Percentiles rank a stretch among this genome's conserved stretches.
Evolutionary conservation across 805 yeast species (phyloP).

Genomic region (Hanseniaspora jakobsenii): DNA sequence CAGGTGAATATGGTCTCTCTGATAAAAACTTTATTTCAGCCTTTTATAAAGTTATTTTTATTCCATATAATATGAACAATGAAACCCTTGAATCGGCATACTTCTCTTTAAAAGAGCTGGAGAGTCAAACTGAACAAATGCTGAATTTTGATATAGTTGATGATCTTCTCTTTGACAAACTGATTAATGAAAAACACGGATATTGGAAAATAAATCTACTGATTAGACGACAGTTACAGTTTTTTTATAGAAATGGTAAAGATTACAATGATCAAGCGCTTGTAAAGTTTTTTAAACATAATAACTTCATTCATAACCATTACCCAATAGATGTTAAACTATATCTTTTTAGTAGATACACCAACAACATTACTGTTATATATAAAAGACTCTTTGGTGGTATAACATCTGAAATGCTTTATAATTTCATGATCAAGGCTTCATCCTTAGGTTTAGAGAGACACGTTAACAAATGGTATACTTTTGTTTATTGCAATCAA

Average conservation of each 20-base stretch:
- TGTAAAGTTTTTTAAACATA: neutral
- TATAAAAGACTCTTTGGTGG: conserved; percentile 3
- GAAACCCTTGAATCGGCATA: no score
- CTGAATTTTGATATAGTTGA: no score
- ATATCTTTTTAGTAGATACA: conserved; percentile 5
- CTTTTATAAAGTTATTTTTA: no score
- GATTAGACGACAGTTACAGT: no score
- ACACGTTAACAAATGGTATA: conserved; percentile 8
- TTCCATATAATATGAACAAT: no score
- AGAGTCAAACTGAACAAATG: no score
- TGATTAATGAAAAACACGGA: no score
- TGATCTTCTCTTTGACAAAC: no score
- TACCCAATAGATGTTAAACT: neutral
- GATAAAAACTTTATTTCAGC: conserved; percentile 8
- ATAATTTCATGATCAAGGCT: conserved; percentile 8
- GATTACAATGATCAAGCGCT: conserved; percentile 2
- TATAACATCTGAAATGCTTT: neutral
- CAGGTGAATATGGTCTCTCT: neutral
- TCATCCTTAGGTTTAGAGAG: neutral
- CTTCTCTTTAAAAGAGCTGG: no score
- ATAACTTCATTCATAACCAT: neutral
- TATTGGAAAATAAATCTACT: no score
- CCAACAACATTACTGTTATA: conserved; percentile 5
- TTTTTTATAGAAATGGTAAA: no score
- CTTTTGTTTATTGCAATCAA: neutral